Evolutionary conservation across 2,329 filamentous ascomycete species (phyloP).

Genomic region (Fonsecaea nubica): DNA sequence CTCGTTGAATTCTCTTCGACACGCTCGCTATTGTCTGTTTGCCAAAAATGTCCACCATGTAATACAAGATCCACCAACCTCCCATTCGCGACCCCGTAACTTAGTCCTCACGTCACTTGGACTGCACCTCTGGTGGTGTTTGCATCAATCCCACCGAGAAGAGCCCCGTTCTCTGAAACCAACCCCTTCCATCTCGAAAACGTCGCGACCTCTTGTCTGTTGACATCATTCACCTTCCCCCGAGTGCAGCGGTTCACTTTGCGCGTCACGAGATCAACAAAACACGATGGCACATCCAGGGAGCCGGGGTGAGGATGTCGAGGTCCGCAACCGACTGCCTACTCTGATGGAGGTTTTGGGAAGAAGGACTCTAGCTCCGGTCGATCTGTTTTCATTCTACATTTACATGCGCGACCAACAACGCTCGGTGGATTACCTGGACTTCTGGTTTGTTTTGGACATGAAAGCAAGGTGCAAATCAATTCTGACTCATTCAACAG

Average conservation of each 20-base stretch:
- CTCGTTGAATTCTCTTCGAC: slow-evolving; percentile 5
- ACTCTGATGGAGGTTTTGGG: slow-evolving; percentile 96
- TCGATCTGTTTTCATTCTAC: slow-evolving; percentile 98
- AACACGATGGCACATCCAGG: slow-evolving; percentile 29
- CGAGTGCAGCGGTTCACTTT: not conserved
- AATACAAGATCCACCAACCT: slow-evolving; percentile 7
- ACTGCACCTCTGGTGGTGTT: slow-evolving; percentile 4
- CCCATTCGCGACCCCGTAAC: not conserved
- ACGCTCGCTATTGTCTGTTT: slow-evolving; percentile 1
- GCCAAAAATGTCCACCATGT: slow-evolving; percentile 13
- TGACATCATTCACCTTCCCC: not conserved
- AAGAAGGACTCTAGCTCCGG: slow-evolving; percentile 89
- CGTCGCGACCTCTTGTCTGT: not conserved
- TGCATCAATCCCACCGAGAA: not conserved
- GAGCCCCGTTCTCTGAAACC: not conserved
- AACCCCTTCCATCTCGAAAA: not conserved
- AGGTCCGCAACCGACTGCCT: slow-evolving; percentile 80
- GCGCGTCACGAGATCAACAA: not conserved
- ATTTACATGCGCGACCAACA: slow-evolving; percentile 99
- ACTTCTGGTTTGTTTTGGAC: slow-evolving; percentile 81
- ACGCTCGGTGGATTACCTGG: slow-evolving; percentile 94
- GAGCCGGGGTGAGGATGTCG: slow-evolving; percentile 43
- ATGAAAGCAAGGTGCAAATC: not conserved
- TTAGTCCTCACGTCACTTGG: slow-evolving; percentile 16
- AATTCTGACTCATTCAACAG: slow-evolving; percentile 54